Evolutionary conservation across 164 flowering plant genomes (phyloP), one percentile per base, ranked within the genome.

Genomic region (Nelumbo lutea): DNA sequence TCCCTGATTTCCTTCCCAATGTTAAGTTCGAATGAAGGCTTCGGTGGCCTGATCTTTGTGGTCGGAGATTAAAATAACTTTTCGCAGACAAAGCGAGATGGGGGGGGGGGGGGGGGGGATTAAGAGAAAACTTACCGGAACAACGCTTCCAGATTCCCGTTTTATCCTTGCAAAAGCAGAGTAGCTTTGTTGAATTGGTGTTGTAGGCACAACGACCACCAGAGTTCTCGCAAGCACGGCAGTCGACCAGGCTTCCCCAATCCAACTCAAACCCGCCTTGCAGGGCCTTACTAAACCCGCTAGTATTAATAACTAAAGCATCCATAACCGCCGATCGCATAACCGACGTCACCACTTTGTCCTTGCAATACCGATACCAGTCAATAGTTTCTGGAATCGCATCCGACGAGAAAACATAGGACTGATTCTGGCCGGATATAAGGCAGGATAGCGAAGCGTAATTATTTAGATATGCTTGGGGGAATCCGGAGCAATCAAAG

Each of bases 401-500:
- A 13, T 48, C 72, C 46, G 2, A 10, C 52, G 1, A 38, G 9
- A 39, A 15, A 42, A 71, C 78, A 39, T 68, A 74, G 9, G 70
- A 65, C 67, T 1, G n/a, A 13, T 45, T 52, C 57, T 40, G 5
- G 42, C 13, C 53, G 10, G 41, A 48, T 13, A 11, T 39, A 46
- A 73, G 47, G 44, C 77, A 73, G 3, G 13, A 41, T 1, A 69
- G 58, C 13, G 5, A 15, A 48, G 45, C 0, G 14, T 27, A 27
- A 27, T 27, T 39, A 3, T 10, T 2, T 9, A 11, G 57, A 7
- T 7, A 52, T 6, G 13, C 4, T 9, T 3, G 68, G 68, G 45
- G 9, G 40, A 2, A n/a, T 3, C 5, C 51, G 53, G 53, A 65
- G 67, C 82, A 79, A 38, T 77, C 69, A 50, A 71, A 77, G 73